phyloP scores from a whole-genome alignment of 352 stramenopile genomes.

The Pythium myriotylum region DNA sequence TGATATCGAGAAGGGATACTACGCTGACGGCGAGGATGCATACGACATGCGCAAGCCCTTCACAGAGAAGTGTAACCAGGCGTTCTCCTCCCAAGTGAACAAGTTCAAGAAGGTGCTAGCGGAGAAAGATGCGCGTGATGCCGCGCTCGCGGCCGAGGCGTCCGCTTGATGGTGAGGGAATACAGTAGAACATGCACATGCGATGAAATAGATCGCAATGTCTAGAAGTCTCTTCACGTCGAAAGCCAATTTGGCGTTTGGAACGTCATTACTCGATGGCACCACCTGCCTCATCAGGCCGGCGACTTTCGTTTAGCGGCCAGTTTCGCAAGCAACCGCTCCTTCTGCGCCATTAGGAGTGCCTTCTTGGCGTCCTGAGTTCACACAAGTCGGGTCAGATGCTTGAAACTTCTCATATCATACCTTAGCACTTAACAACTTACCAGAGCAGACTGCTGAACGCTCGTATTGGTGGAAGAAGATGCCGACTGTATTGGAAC shows the following conservation, averaged over 20 bases:
- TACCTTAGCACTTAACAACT: neutral
- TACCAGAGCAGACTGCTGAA: neutral
- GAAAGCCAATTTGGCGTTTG: too few species aligned
- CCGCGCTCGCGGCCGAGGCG: constrained; percentile 27
- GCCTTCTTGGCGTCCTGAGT: constrained; percentile 57
- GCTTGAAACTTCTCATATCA: neutral
- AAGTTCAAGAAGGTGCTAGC: constrained; percentile 80
- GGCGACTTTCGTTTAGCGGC: constrained; percentile 29
- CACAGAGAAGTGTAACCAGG: constrained; percentile 87
- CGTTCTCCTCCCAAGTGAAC: constrained; percentile 83
- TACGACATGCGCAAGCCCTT: constrained; percentile 98
- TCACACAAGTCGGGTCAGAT: neutral
- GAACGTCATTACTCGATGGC: too few species aligned
- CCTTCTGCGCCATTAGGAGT: constrained; percentile 62
- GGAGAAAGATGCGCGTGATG: constrained; percentile 57
- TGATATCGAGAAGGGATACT: constrained; percentile 99
- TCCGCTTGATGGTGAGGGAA: constrained; percentile 1
- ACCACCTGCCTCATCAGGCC: too few species aligned
- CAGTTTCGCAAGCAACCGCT: constrained; percentile 67
- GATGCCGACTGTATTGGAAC: too few species aligned
- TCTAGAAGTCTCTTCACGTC: too few species aligned
- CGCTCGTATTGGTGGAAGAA: too few species aligned
- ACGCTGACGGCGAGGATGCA: constrained; percentile 99
- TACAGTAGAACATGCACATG: neutral
- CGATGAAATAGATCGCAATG: neutral